phyloP scores from a whole-genome alignment of 768 basidiomycete genomes.

The Russula vinacea region DNA sequence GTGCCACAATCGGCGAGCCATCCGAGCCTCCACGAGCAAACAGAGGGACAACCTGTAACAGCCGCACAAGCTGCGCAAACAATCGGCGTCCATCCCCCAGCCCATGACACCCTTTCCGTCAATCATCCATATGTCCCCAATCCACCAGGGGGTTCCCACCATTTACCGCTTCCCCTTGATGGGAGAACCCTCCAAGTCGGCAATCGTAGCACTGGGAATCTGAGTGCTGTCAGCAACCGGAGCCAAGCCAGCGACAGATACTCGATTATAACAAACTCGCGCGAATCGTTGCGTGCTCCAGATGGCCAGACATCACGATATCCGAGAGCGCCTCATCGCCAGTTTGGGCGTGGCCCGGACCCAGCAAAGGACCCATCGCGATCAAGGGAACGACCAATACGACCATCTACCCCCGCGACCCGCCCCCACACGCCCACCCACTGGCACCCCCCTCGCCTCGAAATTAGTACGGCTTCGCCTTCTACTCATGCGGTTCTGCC shows the following conservation, averaged over 20 bases:
- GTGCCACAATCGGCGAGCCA: slow-evolving; percentile 10
- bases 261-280: slow-evolving; percentile 4
- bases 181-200: too few relatives aligned
- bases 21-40: too few relatives aligned
- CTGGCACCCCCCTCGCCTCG: not conserved
- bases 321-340: slow-evolving; percentile 6
- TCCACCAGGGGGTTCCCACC: too few relatives aligned
- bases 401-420: slow-evolving; percentile 1
- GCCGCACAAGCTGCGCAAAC: too few relatives aligned
- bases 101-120: too few relatives aligned
- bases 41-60: too few relatives aligned
- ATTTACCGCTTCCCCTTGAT: too few relatives aligned
- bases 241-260: slow-evolving; percentile 11
- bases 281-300: slow-evolving; percentile 1
- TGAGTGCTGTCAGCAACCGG: not conserved
- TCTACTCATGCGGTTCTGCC: not conserved
- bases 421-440: not conserved
- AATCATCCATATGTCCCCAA: too few relatives aligned
- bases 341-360: slow-evolving; percentile 10
- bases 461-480: not conserved
- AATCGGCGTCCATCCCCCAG: too few relatives aligned
- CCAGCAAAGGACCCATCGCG: not conserved
- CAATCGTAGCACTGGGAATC: too few relatives aligned
- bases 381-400: not conserved
- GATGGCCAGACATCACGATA: slow-evolving; percentile 3